These are phyloP conservation scores for Xylaria flabelliformis DNA, from an alignment of 495 filamentous ascomycete species.

Conservation along the genomic window DNA sequence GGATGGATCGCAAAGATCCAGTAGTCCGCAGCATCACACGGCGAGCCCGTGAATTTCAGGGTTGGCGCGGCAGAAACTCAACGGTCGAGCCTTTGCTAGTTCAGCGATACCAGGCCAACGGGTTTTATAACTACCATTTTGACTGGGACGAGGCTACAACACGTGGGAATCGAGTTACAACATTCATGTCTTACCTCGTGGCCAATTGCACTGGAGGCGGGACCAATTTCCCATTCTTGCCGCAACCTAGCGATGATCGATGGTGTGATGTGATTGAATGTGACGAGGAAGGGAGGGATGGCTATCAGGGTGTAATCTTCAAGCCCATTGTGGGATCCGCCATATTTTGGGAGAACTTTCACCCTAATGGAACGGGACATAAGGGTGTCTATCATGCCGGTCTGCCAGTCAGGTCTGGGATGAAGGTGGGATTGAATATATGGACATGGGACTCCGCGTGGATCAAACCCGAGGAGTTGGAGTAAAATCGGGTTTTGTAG, in stretches of 20 bases:
- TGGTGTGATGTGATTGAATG: constrained; percentile 67
- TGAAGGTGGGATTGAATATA: constrained; percentile 77
- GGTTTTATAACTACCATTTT: constrained; percentile 55
- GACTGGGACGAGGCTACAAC: constrained; percentile 55
- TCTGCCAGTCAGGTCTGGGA: constrained; percentile 65
- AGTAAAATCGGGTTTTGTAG: too few relatives aligned
- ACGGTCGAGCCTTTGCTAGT: constrained; percentile 58
- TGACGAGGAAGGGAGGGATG: constrained; percentile 53
- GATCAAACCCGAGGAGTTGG: not conserved
- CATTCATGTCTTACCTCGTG: constrained; percentile 60
- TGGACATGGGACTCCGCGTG: constrained; percentile 50
- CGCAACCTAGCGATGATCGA: constrained; percentile 34
- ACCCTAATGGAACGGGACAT: constrained; percentile 59
- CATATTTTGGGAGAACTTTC: constrained; percentile 76
- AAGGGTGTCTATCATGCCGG: constrained; percentile 69
- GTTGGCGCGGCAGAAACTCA: constrained; percentile 41
- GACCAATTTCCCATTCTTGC: constrained; percentile 56
- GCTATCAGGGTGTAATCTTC: constrained; percentile 60
- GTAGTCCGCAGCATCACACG: not conserved
- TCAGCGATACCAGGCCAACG: constrained; percentile 50
- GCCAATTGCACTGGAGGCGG: constrained; percentile 55
- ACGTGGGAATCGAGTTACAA: constrained; percentile 51
- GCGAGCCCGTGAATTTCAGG: not conserved
- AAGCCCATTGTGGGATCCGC: constrained; percentile 69
- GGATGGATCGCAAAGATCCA: not conserved